Conservation (phyloP, 495 filamentous ascomycete species). For the Lentithecium fluviatile region DNA sequence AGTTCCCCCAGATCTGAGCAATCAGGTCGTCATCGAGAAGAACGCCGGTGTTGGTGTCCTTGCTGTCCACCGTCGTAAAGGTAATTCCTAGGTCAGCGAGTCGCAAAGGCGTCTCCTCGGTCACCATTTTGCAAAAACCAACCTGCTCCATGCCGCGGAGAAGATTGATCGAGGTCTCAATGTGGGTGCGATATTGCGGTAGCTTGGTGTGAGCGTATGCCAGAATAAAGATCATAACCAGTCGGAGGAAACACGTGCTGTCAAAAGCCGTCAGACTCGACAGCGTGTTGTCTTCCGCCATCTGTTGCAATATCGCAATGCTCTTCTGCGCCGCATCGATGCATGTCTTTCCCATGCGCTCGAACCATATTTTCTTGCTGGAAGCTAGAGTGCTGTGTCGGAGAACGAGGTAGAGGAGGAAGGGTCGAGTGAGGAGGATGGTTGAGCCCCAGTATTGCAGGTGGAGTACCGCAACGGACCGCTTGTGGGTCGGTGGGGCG, state of each 20-base stretch:
- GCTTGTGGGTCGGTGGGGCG: slow-evolving; percentile 37
- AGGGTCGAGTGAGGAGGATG: slow-evolving; percentile 36
- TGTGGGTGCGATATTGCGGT: slow-evolving; percentile 13
- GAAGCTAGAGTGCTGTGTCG: slow-evolving; percentile 20
- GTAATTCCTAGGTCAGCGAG: slow-evolving; percentile 23
- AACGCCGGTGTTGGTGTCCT: slow-evolving; percentile 6
- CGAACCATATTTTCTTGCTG: slow-evolving; percentile 38
- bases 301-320: slow-evolving; percentile 34
- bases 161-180: slow-evolving; percentile 15
- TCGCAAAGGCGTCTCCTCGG: slow-evolving; percentile 31
- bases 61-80: not conserved
- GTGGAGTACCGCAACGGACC: slow-evolving; percentile 38
- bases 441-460: slow-evolving; percentile 40
- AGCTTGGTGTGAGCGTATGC: slow-evolving; percentile 29
- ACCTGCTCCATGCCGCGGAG: slow-evolving; percentile 25
- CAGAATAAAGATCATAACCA: slow-evolving; percentile 38
- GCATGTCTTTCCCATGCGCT: slow-evolving; percentile 35
- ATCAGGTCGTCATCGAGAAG: slow-evolving; percentile 30
- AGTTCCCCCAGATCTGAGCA: slow-evolving; percentile 30
- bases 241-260: slow-evolving; percentile 32
- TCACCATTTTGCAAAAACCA: slow-evolving; percentile 28
- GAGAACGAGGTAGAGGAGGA: slow-evolving; percentile 38
- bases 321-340: slow-evolving; percentile 39
- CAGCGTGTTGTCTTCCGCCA: slow-evolving; percentile 32
- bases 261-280: slow-evolving; percentile 39